Base-by-base conservation (phyloP, 2,329 filamentous ascomycete species). In the Xylaria sp. region DNA sequence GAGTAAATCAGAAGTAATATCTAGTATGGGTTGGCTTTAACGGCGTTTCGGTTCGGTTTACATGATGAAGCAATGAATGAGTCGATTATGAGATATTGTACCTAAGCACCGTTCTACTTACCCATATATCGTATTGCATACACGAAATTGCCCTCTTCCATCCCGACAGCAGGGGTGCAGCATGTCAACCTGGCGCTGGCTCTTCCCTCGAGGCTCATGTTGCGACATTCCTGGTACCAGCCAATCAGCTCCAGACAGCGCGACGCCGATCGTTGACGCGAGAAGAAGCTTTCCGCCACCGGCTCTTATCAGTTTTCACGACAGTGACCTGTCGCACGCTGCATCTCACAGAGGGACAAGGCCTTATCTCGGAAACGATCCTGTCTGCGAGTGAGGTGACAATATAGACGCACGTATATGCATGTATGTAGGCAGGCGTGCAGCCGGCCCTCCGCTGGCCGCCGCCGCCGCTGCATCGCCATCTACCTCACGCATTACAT, bases 11-110 rank as follows among this genome's bases (percentile, higher is more conserved):
- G n/a, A n/a, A n/a, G n/a, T n/a, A n/a, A n/a, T n/a, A n/a, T n/a
- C n/a, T n/a, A n/a, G 9, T 29, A 24, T 42, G 22, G 29, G 24
- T 24, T 51, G 38, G 37, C 39, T 37, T 34, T 39, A 22, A 34
- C 17, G 18, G 45, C 16, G 37, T 42, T 59, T 16, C 44, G 21
- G n/a, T n/a, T n/a, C n/a, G n/a, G n/a, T n/a, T n/a, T n/a, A n/a
- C n/a, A n/a, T n/a, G n/a, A n/a, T n/a, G n/a, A n/a, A n/a, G n/a
- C n/a, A n/a, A n/a, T n/a, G n/a, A n/a, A n/a, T n/a, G n/a, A n/a
- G n/a, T n/a, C n/a, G n/a, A n/a, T n/a, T n/a, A n/a, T n/a, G n/a
- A n/a, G n/a, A n/a, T n/a, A n/a, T n/a, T n/a, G n/a, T n/a, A n/a
- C 24, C 37, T 18, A 18, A 43, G 22, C 37, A 26, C 37, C 21